Percentiles rank a stretch among this genome's conserved stretches.
phyloP scores from a whole-genome alignment of 2,329 filamentous ascomycete genomes.

The Zymoseptoria passerinii region DNA sequence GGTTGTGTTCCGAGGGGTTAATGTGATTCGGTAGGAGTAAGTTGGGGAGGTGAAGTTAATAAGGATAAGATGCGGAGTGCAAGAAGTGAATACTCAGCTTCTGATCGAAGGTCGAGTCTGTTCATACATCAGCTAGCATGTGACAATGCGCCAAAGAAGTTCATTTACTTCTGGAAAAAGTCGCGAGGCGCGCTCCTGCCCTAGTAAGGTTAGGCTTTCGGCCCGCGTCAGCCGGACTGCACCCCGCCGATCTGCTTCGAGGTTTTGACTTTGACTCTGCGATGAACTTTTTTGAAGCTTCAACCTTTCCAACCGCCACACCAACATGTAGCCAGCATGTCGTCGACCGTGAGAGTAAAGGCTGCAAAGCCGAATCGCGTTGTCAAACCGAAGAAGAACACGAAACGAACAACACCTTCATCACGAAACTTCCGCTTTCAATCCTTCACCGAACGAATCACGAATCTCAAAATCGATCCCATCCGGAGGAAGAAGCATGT shows the following conservation, averaged over 20 bases:
- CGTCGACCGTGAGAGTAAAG: constrained; percentile 36
- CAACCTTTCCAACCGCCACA: not conserved
- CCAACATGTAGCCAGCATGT: constrained; percentile 31
- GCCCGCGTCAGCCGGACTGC: not conserved
- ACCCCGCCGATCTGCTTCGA: constrained; percentile 6
- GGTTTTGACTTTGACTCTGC: constrained; percentile 2
- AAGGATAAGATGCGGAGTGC: not conserved
- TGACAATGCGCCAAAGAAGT: not conserved
- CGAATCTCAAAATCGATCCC: constrained; percentile 87
- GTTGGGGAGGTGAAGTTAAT: not conserved
- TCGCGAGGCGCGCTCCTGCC: not conserved
- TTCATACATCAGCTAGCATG: not conserved
- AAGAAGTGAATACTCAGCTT: not conserved
- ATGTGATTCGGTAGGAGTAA: not conserved
- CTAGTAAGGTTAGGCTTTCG: constrained; percentile 2
- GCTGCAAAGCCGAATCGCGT: constrained; percentile 25
- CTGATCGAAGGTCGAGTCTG: not conserved
- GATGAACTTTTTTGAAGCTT: constrained; percentile 1
- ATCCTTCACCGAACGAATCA: constrained; percentile 81
- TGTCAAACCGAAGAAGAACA: constrained; percentile 54
- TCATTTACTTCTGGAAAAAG: not conserved
- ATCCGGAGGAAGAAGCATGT: constrained; percentile 68
- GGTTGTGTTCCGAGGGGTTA: not conserved
- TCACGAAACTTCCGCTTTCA: constrained; percentile 84
- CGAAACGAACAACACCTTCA: constrained; percentile 57